Evolutionary conservation across 148 eudicot genomes (phyloP), one percentile per base, ranked within the genome.

Genomic region (Limonium bicolor): DNA sequence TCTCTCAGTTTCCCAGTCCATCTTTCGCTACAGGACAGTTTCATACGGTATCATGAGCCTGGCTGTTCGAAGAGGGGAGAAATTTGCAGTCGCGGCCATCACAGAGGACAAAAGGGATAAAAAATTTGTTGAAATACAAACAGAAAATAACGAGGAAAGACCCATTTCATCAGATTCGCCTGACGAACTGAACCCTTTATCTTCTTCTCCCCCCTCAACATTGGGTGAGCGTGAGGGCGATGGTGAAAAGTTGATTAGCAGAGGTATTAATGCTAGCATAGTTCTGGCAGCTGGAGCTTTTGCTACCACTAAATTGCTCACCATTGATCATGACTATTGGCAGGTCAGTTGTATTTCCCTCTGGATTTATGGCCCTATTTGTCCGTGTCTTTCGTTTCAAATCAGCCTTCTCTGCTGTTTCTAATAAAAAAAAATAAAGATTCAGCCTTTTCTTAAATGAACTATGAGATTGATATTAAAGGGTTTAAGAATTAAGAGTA

Each of bases 271-370:
- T 64, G 87, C 76, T 4, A 26, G 71, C 1, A 74, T 79, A 30
- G 87, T 75, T 23, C 55, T 79, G 15, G 73, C 76, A 49, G 73
- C 76, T 25, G 82, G 82, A n/a, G 50, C 71, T 58, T 75, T 63
- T 48, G 79, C 73, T 13, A 36, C 75, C 29, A 63, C 78, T 20
- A 79, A 71, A 53, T 50, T 75, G 73, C 73, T 79, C 48, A 74
- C 82, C 24, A 72, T 79, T 44, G 87, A 79, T 35, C 75, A 64
- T 41, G 69, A 79, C 34, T 79, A 71, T 46, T 79, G 87, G 87
- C 87, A 79, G 37, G 87, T 79, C 40, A 74, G 82, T 72, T 13
- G 7, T 41, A n/a, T n/a, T n/a, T n/a, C n/a, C n/a, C n/a, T n/a
- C n/a, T n/a, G n/a, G n/a, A n/a, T n/a, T n/a, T n/a, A n/a, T n/a